A percentile compares a stretch with the other conserved stretches of the same genome.
Conservation (phyloP, 2,329 filamentous ascomycete genomes). For the Exophiala oligosperma region DNA sequence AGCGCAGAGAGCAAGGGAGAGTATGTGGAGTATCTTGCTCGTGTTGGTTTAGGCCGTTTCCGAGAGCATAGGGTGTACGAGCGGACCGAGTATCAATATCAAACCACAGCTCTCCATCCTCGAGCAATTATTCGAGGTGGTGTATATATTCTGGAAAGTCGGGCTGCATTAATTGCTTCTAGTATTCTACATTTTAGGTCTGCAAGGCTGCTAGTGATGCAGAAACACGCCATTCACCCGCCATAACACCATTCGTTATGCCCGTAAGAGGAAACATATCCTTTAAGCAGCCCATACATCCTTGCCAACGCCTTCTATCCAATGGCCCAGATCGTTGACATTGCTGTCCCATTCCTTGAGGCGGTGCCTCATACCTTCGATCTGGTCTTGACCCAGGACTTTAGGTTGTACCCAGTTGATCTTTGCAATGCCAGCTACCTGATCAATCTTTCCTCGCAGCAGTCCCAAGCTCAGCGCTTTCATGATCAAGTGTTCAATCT, state of each 20-base stretch:
- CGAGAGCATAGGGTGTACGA: too few species aligned
- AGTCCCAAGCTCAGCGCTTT: slow-evolving; percentile 95
- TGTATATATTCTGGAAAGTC: too few species aligned
- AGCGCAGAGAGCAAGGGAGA: not conserved
- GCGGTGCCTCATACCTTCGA: slow-evolving; percentile 84
- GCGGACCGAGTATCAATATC: too few species aligned
- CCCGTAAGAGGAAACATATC: slow-evolving; percentile 1
- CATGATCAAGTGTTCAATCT: slow-evolving; percentile 99
- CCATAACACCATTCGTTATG: slow-evolving; percentile 27
- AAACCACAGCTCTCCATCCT: too few species aligned
- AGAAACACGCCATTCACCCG: not conserved
- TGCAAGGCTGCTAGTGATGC: not conserved
- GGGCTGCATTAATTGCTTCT: too few species aligned
- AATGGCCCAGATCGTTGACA: slow-evolving; percentile 93
- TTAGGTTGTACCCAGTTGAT: slow-evolving; percentile 99
- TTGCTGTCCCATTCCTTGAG: slow-evolving; percentile 94
- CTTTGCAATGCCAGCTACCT: slow-evolving; percentile 88
- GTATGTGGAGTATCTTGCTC: too few species aligned
- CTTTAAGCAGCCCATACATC: slow-evolving; percentile 85
- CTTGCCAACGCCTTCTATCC: slow-evolving; percentile 91
- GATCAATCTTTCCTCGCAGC: slow-evolving; percentile 88
- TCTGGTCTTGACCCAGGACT: slow-evolving; percentile 93
- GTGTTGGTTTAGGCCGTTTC: too few species aligned
- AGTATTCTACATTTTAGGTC: not conserved
- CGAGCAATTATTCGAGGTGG: too few species aligned